These are phyloP conservation scores for Neofusicoccum umdonicola DNA, from an alignment of 2,329 filamentous ascomycete species.

Conservation along the genomic window DNA sequence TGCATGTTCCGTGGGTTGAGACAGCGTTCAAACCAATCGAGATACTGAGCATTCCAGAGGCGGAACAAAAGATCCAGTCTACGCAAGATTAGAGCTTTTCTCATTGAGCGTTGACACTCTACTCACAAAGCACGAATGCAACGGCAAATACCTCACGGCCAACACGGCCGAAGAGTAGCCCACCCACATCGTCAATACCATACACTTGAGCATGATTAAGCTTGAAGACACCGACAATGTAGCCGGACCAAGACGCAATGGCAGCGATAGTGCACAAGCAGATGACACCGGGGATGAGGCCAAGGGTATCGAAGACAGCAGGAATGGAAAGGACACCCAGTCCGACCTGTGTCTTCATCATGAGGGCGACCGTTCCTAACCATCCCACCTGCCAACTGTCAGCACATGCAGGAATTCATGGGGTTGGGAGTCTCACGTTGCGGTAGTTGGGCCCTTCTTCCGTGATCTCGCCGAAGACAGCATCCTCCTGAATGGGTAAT, in stretches of 20 bases:
- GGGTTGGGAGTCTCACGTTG: not conserved
- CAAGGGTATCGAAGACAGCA: slow-evolving; percentile 44
- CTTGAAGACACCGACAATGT: slow-evolving; percentile 54
- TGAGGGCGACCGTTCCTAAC: slow-evolving; percentile 28
- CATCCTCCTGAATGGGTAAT: not conserved
- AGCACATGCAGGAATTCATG: not conserved
- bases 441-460: not conserved
- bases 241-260: slow-evolving; percentile 51
- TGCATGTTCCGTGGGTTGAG: slow-evolving; percentile 36
- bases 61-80: not conserved
- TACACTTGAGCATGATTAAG: slow-evolving; percentile 55
- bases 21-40: slow-evolving; percentile 35
- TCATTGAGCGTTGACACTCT: not conserved
- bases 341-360: slow-evolving; percentile 33
- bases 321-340: slow-evolving; percentile 53
- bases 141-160: slow-evolving; percentile 50
- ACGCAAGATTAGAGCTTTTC: not conserved
- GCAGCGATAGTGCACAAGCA: slow-evolving; percentile 39
- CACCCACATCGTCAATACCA: slow-evolving; percentile 57
- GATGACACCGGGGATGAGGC: slow-evolving; percentile 51
- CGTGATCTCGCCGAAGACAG: not conserved
- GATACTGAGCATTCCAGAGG: not conserved
- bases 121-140: slow-evolving; percentile 29
- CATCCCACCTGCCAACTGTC: slow-evolving; percentile 25
- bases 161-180: slow-evolving; percentile 52